Percentiles rank a stretch among this genome's conserved stretches.
Conservation (phyloP, 352 stramenopile species). For the Globisporangium uncinulatum region DNA sequence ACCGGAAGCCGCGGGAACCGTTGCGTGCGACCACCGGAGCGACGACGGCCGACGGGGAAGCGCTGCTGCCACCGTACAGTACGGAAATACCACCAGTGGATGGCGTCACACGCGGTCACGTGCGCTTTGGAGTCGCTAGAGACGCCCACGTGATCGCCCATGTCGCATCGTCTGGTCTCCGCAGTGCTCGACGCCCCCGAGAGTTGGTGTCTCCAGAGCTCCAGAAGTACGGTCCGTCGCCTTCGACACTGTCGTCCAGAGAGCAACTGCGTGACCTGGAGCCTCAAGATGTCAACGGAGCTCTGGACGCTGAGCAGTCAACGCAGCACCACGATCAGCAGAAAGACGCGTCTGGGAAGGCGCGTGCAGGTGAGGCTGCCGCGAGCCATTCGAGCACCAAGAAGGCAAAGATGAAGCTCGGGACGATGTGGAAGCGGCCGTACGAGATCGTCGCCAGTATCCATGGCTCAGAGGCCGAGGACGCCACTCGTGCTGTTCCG, state of each 20-base stretch:
- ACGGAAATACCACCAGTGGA: background rate
- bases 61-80: background rate
- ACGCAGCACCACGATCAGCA: background rate
- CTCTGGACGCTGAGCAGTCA: background rate
- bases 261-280: background rate
- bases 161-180: background rate
- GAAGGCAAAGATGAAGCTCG: slow-evolving; percentile 18
- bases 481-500: background rate
- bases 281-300: too few relatives aligned
- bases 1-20: slow-evolving; percentile 5
- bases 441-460: slow-evolving; percentile 74
- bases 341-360: background rate
- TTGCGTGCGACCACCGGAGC: background rate
- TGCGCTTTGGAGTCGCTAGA: slow-evolving; percentile 34
- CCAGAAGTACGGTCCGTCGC: slow-evolving; percentile 54
- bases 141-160: slow-evolving; percentile 9
- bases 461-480: slow-evolving; percentile 20
- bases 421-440: slow-evolving; percentile 71
- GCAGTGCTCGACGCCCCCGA: background rate
- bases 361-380: background rate
- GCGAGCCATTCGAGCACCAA: slow-evolving; percentile 3
- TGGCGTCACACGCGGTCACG: slow-evolving; percentile 23
- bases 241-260: background rate
- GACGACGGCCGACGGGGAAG: background rate
- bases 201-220: slow-evolving; percentile 21